phyloP scores from a whole-genome alignment of 139 green algal genomes.

The Asterochloris sp. region DNA sequence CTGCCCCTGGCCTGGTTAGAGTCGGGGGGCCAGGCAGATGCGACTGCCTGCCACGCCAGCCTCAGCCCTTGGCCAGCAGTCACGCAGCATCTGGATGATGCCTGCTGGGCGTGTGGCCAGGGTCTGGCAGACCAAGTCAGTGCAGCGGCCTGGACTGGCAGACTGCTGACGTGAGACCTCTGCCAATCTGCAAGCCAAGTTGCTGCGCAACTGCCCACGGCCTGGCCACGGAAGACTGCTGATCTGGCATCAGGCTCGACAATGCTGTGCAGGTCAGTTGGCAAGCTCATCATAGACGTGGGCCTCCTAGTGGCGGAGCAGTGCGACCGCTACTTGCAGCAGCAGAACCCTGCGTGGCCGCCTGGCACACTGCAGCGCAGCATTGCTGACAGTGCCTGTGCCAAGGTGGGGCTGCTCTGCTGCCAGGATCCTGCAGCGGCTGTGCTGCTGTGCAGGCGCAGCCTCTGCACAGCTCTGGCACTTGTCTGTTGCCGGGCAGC shows the following conservation, averaged over 20 bases:
- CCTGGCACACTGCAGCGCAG: constrained; percentile 17
- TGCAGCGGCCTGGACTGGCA: neutral
- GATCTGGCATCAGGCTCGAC: neutral
- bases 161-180: neutral
- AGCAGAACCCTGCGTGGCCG: neutral
- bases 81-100: neutral
- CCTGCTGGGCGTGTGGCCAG: neutral
- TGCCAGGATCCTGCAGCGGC: neutral
- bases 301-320: constrained; percentile 47
- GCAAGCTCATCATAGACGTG: constrained; percentile 43
- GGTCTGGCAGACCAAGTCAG: neutral
- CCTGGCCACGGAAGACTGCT: neutral
- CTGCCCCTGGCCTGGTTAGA: too few relatives aligned
- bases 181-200: neutral
- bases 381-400: constrained; percentile 30
- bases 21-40: too few relatives aligned
- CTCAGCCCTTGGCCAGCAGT: too few relatives aligned
- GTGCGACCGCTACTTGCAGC: constrained; percentile 38
- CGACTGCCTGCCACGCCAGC: too few relatives aligned
- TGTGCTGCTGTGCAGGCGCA: neutral
- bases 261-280: constrained; percentile 46
- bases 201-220: neutral
- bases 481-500: neutral
- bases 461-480: neutral
- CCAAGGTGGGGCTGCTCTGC: constrained; percentile 22